Percentiles rank a stretch among this genome's conserved stretches.
Evolutionary conservation across 805 yeast genomes (phyloP).

Genomic region (Suhomyces vadensis): DNA sequence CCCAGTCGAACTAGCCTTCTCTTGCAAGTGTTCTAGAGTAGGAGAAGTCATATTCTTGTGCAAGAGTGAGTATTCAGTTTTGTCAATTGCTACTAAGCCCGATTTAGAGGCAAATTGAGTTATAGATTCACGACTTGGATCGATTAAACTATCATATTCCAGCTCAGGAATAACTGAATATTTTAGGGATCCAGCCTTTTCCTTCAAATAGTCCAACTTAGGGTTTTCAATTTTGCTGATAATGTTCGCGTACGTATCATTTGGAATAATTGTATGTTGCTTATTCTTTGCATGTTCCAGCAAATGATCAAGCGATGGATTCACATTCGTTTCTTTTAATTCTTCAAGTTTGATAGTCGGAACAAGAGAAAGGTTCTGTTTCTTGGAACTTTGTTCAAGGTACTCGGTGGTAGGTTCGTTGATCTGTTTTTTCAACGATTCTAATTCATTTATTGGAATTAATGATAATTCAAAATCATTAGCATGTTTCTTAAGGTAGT

Average conservation of each 20-base stretch:
- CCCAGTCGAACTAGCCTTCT: constrained; percentile 8
- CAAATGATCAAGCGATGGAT: constrained; percentile 12
- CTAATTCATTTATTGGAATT: neutral
- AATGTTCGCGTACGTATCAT: constrained; percentile 9
- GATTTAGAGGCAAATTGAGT: constrained; percentile 10
- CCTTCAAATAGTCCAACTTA: constrained; percentile 15
- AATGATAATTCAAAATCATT: neutral
- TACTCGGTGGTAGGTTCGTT: constrained; percentile 26
- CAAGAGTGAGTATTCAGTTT: constrained; percentile 12
- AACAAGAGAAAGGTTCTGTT: constrained; percentile 7
- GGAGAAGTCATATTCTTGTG: constrained; percentile 8
- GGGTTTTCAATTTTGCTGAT: constrained; percentile 13
- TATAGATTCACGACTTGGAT: constrained; percentile 10
- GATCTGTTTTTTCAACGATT: constrained; percentile 2
- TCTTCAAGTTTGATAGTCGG: constrained; percentile 6
- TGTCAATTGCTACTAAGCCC: constrained; percentile 16
- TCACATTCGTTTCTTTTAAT: constrained; percentile 10
- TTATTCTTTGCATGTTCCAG: constrained; percentile 3
- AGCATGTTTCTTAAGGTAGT: constrained; percentile 9
- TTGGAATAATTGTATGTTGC: constrained; percentile 1
- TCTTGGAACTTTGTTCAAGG: constrained; percentile 15
- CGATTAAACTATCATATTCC: constrained; percentile 13
- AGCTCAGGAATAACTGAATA: constrained; percentile 12
- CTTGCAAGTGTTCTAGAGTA: constrained; percentile 12
- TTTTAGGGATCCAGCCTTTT: constrained; percentile 15